Conservation (phyloP, 768 basidiomycete genomes). For the Kwoniella sp. region DNA sequence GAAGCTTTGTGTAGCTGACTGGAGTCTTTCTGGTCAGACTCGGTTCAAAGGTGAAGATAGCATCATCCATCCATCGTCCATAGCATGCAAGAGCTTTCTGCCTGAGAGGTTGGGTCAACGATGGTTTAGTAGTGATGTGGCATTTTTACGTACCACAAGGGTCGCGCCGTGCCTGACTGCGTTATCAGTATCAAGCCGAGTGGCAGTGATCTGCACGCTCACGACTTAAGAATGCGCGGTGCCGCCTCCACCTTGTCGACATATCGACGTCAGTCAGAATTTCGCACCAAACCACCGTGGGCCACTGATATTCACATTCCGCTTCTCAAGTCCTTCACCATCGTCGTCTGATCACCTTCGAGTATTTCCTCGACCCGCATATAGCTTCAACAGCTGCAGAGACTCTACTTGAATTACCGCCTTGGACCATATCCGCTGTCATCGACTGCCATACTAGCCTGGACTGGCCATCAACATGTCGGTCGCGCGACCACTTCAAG, state of each 20-base stretch:
- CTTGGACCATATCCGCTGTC: no score
- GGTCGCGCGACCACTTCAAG: slow-evolving; percentile 20
- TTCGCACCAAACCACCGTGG: background rate
- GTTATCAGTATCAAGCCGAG: background rate
- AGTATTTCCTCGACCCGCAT: no score
- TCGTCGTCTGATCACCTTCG: no score
- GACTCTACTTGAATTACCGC: no score
- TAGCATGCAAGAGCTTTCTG: no score
- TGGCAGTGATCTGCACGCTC: background rate
- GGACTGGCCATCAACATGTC: slow-evolving; percentile 14
- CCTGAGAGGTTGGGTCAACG: no score
- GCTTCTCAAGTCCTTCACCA: background rate
- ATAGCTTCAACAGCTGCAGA: background rate
- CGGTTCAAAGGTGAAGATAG: no score
- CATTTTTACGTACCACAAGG: background rate
- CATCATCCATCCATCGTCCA: no score
- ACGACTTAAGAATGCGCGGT: background rate
- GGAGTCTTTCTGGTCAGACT: no score
- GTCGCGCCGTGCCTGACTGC: background rate
- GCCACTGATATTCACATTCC: slow-evolving; percentile 3
- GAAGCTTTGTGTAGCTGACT: no score
- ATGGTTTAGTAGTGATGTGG: background rate
- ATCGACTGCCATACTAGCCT: no score
- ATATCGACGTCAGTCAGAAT: slow-evolving; percentile 1
- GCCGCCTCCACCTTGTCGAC: background rate